These are phyloP conservation scores for Quercus dentata DNA, from an alignment of 306 rosid species.

Conservation along the genomic window DNA sequence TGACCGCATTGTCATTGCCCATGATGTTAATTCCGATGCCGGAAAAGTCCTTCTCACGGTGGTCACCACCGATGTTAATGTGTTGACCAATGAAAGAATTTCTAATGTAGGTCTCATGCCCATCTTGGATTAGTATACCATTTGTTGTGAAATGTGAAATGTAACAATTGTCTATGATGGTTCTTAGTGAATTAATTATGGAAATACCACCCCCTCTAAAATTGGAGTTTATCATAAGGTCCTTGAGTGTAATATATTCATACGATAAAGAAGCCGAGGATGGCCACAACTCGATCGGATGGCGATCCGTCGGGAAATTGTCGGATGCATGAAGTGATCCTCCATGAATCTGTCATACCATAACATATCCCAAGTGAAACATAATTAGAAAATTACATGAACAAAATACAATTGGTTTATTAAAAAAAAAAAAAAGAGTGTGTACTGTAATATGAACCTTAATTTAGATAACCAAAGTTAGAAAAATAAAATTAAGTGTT, in stretches of 20 bases:
- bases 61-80: slow-evolving; percentile 32
- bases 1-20: slow-evolving; percentile 36
- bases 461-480: no score
- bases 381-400: background rate
- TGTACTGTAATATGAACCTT: no score
- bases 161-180: slow-evolving; percentile 43
- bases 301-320: slow-evolving; percentile 25
- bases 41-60: slow-evolving; percentile 26
- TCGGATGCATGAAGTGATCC: slow-evolving; percentile 38
- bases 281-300: slow-evolving; percentile 35
- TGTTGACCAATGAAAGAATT: slow-evolving; percentile 43
- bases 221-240: slow-evolving; percentile 37
- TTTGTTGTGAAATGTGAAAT: slow-evolving; percentile 31
- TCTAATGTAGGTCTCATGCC: slow-evolving; percentile 36
- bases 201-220: slow-evolving; percentile 47
- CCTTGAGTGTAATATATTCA: slow-evolving; percentile 40
- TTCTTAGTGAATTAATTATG: slow-evolving; percentile 27
- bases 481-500: background rate
- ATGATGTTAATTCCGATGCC: slow-evolving; percentile 35
- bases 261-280: slow-evolving; percentile 2
- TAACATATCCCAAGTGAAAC: background rate
- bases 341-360: slow-evolving; percentile 34
- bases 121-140: slow-evolving; percentile 28
- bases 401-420: background rate
- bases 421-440: background rate